Percentiles rank a stretch among this genome's conserved stretches.
Conservation (phyloP, 148 eudicot genomes). For the Camellia granthamiana region DNA sequence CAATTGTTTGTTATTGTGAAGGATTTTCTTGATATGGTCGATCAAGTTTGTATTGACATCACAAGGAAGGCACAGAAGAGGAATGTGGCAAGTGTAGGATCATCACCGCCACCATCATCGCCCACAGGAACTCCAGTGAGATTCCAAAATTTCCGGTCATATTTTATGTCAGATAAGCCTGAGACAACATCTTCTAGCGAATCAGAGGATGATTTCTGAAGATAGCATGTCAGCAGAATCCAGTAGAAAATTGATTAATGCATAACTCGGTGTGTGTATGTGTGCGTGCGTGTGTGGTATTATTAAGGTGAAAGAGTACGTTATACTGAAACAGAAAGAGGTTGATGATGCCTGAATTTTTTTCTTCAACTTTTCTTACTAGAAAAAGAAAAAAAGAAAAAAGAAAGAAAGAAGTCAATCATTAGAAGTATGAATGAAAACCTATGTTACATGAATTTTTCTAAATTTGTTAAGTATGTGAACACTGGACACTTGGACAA, state of each 20-base stretch:
- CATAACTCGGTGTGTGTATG: background rate
- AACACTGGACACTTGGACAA: too few species aligned
- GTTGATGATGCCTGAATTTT: too few species aligned
- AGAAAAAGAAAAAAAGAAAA: too few species aligned
- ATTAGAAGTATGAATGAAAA: too few species aligned
- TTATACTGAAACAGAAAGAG: too few species aligned
- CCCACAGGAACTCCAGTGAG: conserved; percentile 22
- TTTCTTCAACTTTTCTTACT: too few species aligned
- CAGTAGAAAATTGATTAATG: background rate
- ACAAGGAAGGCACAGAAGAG: conserved; percentile 48
- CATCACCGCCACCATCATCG: conserved; percentile 33
- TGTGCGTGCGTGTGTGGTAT: too few species aligned
- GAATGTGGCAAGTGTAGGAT: conserved; percentile 7
- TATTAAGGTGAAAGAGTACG: too few species aligned
- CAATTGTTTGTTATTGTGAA: conserved; percentile 64
- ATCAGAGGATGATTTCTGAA: conserved; percentile 48
- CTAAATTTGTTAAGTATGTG: too few species aligned
- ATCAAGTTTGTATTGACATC: conserved; percentile 65
- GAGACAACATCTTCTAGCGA: conserved; percentile 32
- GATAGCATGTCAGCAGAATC: background rate
- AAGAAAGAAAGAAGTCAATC: too few species aligned
- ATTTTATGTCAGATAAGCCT: conserved; percentile 27
- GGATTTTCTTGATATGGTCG: conserved; percentile 67
- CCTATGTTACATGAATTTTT: too few species aligned
- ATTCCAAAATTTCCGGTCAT: conserved; percentile 31